These are phyloP conservation scores for Mrakia blollopis DNA, from an alignment of 768 basidiomycete genomes.

Conservation along the genomic window DNA sequence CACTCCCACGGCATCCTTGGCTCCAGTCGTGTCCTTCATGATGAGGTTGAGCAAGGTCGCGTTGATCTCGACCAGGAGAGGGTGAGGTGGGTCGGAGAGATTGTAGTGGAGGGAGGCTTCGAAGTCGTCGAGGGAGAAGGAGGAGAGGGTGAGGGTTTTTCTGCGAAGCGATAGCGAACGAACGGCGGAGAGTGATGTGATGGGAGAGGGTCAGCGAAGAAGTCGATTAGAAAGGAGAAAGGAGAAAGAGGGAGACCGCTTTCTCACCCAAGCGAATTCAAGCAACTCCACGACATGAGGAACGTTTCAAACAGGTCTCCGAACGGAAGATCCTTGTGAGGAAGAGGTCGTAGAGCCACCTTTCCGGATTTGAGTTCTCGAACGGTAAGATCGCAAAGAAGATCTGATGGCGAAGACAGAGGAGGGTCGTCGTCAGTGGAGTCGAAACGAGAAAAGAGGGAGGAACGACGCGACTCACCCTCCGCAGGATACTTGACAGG, in stretches of 20 bases:
- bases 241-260: not conserved
- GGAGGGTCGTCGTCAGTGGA: not conserved
- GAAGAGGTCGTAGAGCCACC: conserved; percentile 59
- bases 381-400: conserved; percentile 52
- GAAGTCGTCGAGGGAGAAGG: conserved; percentile 88
- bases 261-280: conserved; percentile 85
- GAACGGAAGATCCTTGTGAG: conserved; percentile 54
- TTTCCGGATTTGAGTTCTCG: conserved; percentile 77
- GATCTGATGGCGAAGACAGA: conserved; percentile 6
- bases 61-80: conserved; percentile 80
- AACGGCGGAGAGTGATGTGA: conserved; percentile 8
- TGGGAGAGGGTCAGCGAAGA: not conserved
- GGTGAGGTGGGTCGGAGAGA: conserved; percentile 61
- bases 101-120: conserved; percentile 80
- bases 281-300: conserved; percentile 87
- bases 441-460: not conserved
- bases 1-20: not conserved
- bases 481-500: conserved; percentile 88
- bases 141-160: conserved; percentile 77
- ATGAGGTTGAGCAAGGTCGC: conserved; percentile 77
- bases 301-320: conserved; percentile 67
- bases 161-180: conserved; percentile 47
- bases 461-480: not conserved
- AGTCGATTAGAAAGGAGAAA: not conserved
- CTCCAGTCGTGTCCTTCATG: conserved; percentile 59